Conservation (phyloP, 2,329 filamentous ascomycete species). For the Knufia petricola region DNA sequence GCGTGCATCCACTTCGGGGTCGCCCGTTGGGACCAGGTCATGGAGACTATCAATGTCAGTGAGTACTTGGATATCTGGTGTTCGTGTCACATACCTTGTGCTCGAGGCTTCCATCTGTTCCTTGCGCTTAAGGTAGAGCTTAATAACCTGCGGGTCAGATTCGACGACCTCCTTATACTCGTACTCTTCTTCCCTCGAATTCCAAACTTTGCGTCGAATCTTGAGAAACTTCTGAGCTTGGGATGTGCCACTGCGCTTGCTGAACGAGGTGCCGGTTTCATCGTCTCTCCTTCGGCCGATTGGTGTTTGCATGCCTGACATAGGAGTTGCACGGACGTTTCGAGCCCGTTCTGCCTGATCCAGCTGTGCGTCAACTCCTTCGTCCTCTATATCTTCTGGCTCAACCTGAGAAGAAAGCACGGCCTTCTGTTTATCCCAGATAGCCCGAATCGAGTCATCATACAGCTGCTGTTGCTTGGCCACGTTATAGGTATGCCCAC, state of each 20-base stretch:
- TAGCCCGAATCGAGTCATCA: slow-evolving; percentile 78
- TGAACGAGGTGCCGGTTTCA: slow-evolving; percentile 72
- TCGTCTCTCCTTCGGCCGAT: slow-evolving; percentile 46
- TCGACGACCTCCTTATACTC: slow-evolving; percentile 49
- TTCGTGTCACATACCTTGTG: slow-evolving; percentile 54
- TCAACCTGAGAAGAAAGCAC: slow-evolving; percentile 66
- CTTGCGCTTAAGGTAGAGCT: slow-evolving; percentile 73
- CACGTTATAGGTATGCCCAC: slow-evolving; percentile 91
- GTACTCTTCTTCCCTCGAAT: slow-evolving; percentile 51
- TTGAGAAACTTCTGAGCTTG: slow-evolving; percentile 43
- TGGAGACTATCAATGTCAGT: slow-evolving; percentile 41
- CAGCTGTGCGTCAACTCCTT: slow-evolving; percentile 45
- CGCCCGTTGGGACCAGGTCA: slow-evolving; percentile 54
- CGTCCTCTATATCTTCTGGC: slow-evolving; percentile 61
- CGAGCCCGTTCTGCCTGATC: slow-evolving; percentile 34
- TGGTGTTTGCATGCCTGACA: slow-evolving; percentile 53
- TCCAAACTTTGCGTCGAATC: slow-evolving; percentile 60
- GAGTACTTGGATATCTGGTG: neutral
- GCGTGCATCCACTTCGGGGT: slow-evolving; percentile 56
- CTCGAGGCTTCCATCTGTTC: slow-evolving; percentile 61
- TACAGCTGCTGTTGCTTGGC: slow-evolving; percentile 88
- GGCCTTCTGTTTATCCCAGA: slow-evolving; percentile 80
- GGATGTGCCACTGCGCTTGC: slow-evolving; percentile 58
- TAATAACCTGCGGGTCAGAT: slow-evolving; percentile 75
- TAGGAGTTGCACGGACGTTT: slow-evolving; percentile 47